A percentile compares a stretch with the other conserved stretches of the same genome.
Evolutionary conservation across 2,329 filamentous ascomycete species (phyloP).

Genomic region (Beauveria australis): DNA sequence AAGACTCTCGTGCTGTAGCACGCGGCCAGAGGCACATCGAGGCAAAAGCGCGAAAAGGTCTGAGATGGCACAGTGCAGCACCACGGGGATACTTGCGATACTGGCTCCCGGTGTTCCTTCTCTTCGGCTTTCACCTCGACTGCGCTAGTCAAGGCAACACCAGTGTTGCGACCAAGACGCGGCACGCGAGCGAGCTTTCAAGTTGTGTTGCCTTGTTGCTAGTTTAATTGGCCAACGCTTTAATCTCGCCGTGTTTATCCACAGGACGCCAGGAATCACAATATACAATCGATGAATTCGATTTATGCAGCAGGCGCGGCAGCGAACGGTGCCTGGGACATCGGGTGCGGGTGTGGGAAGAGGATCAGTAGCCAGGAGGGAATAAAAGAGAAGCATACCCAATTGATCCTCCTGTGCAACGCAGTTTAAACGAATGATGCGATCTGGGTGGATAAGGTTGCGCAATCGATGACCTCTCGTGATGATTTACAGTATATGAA

Average conservation of each 20-base stretch:
- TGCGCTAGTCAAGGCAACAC: neutral
- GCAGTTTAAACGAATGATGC: conserved; percentile 1
- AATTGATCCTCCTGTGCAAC: neutral
- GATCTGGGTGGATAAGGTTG: neutral
- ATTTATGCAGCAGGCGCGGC: conserved; percentile 6
- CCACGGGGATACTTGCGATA: neutral
- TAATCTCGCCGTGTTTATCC: conserved; percentile 10
- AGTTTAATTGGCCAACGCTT: conserved; percentile 11
- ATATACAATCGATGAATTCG: conserved; percentile 11
- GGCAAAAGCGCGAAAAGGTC: neutral
- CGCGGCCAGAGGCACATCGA: neutral
- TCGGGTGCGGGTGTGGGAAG: neutral
- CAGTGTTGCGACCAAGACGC: neutral
- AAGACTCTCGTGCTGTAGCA: neutral
- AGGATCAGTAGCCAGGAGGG: conserved; percentile 6
- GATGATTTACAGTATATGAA: conserved; percentile 5
- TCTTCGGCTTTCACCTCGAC: neutral
- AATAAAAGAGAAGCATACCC: conserved; percentile 11
- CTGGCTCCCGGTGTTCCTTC: neutral
- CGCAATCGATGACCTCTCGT: neutral
- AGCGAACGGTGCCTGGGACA: neutral
- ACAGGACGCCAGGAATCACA: conserved; percentile 8
- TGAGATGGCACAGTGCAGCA: neutral
- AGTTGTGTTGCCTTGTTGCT: neutral
- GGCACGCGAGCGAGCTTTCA: conserved; percentile 1